A percentile compares a stretch with the other conserved stretches of the same genome.
Evolutionary conservation across 2,329 filamentous ascomycete genomes (phyloP).

Genomic region (Sarocladiaceae sp.): DNA sequence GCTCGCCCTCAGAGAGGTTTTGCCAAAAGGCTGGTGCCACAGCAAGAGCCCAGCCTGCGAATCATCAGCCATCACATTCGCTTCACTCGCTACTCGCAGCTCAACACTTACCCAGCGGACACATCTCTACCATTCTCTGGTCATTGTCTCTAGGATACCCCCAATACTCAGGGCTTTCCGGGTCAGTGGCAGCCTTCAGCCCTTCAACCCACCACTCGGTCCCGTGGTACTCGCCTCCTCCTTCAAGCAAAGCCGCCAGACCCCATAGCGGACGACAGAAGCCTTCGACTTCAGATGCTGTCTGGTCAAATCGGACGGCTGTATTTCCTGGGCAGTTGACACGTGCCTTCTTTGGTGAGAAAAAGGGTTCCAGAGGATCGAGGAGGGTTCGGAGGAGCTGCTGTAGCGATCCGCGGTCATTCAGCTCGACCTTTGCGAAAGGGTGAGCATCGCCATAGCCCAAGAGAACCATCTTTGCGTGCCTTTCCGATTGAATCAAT

Average conservation of each 20-base stretch:
- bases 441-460: constrained; percentile 49
- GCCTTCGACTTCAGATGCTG: constrained; percentile 70
- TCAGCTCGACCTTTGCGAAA: constrained; percentile 45
- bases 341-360: constrained; percentile 59
- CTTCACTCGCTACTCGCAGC: not conserved
- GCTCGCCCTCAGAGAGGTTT: constrained; percentile 55
- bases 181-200: constrained; percentile 64
- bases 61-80: not conserved
- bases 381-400: constrained; percentile 56
- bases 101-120: constrained; percentile 53
- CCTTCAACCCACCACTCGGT: constrained; percentile 61
- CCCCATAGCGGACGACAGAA: constrained; percentile 72
- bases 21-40: constrained; percentile 63
- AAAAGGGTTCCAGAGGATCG: constrained; percentile 64
- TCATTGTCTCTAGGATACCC: constrained; percentile 69
- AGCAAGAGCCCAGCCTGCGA: constrained; percentile 58
- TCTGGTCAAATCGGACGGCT: constrained; percentile 70
- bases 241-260: constrained; percentile 62
- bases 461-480: constrained; percentile 21
- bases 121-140: constrained; percentile 82
- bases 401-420: constrained; percentile 50
- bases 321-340: constrained; percentile 63
- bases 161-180: constrained; percentile 66
- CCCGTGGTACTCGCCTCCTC: constrained; percentile 57
- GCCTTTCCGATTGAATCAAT: not conserved